Evolutionary conservation across 2,329 filamentous ascomycete genomes (phyloP).

Genomic region (Penicillium sp.): DNA sequence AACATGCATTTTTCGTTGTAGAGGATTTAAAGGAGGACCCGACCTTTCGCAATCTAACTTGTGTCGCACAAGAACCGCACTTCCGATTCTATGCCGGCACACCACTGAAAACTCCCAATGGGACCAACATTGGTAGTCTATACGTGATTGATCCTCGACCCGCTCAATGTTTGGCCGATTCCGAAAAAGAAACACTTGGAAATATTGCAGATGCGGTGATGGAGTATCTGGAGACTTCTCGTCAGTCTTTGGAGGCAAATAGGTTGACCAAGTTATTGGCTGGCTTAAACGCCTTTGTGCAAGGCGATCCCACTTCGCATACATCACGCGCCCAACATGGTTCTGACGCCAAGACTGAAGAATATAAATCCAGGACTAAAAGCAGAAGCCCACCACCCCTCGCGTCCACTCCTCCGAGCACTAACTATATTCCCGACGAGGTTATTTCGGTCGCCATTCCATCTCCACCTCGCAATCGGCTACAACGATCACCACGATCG

Average conservation of each 20-base stretch:
- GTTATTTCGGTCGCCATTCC: background rate
- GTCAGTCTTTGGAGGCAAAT: constrained; percentile 10
- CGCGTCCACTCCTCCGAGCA: background rate
- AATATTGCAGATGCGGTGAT: constrained; percentile 12
- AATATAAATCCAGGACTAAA: background rate
- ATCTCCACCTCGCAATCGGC: background rate
- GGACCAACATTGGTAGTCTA: constrained; percentile 36
- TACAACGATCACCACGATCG: background rate
- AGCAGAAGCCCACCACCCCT: background rate
- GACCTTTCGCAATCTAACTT: constrained; percentile 33
- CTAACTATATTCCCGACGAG: background rate
- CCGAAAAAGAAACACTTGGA: constrained; percentile 9
- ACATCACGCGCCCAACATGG: background rate
- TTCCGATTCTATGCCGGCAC: constrained; percentile 55
- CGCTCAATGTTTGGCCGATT: background rate
- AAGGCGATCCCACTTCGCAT: background rate
- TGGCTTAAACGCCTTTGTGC: constrained; percentile 13
- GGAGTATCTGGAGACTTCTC: constrained; percentile 13
- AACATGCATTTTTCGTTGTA: constrained; percentile 24
- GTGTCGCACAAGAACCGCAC: constrained; percentile 39
- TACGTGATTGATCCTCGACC: constrained; percentile 13
- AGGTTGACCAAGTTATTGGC: constrained; percentile 7
- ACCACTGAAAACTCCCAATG: constrained; percentile 57
- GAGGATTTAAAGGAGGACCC: constrained; percentile 37
- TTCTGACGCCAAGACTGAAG: background rate